A percentile compares a stretch with the other conserved stretches of the same genome.
Evolutionary conservation across 2,329 filamentous ascomycete genomes (phyloP).

Genomic region (Phialemoniopsis sp.): DNA sequence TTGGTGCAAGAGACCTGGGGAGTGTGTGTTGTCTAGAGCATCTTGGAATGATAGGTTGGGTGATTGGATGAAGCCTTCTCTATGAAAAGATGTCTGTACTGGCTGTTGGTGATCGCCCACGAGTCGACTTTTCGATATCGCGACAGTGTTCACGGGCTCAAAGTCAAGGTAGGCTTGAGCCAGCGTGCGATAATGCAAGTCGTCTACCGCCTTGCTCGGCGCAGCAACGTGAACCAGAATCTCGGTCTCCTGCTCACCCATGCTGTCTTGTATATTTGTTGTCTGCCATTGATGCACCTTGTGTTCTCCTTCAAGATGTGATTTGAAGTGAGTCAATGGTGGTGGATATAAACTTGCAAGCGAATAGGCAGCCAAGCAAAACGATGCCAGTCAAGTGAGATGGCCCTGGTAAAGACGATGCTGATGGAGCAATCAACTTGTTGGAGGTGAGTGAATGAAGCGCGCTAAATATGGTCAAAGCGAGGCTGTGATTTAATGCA

Average conservation of each 20-base stretch:
- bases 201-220: slow-evolving; percentile 41
- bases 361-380: too few relatives aligned
- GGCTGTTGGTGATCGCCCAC: neutral
- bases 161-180: slow-evolving; percentile 49
- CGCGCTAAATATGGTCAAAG: too few relatives aligned
- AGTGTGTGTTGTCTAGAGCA: slow-evolving; percentile 20
- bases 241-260: slow-evolving; percentile 33
- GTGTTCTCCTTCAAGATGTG: too few relatives aligned
- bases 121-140: neutral
- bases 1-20: slow-evolving; percentile 12
- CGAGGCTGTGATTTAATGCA: too few relatives aligned
- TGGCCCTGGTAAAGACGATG: too few relatives aligned
- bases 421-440: too few relatives aligned
- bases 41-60: slow-evolving; percentile 22
- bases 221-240: slow-evolving; percentile 53
- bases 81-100: too few relatives aligned
- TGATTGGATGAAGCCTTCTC: slow-evolving; percentile 9
- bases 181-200: slow-evolving; percentile 43
- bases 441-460: too few relatives aligned
- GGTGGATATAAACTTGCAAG: too few relatives aligned
- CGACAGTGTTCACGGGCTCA: slow-evolving; percentile 16
- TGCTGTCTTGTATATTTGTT: slow-evolving; percentile 2
- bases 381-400: too few relatives aligned
- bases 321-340: too few relatives aligned
- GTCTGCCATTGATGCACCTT: slow-evolving; percentile 8